Conservation (phyloP, 2,329 filamentous ascomycete species). For the Trichoderma koningii region DNA sequence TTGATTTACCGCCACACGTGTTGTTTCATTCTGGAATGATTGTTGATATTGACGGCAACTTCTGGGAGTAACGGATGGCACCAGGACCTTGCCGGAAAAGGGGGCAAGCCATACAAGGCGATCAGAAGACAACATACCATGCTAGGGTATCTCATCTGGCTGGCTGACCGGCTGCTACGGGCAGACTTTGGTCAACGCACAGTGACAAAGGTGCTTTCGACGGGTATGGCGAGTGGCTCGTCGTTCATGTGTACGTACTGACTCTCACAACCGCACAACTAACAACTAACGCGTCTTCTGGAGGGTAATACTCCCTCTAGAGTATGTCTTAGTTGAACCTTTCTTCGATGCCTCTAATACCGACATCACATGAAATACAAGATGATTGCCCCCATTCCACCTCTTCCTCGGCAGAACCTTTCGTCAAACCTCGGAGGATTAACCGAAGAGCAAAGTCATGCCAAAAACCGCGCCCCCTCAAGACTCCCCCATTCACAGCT, state of each 20-base stretch:
- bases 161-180: neutral
- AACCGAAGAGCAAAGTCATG: too few relatives aligned
- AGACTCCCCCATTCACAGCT: conserved; percentile 59
- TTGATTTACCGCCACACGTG: neutral
- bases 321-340: too few relatives aligned
- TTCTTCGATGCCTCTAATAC: too few relatives aligned
- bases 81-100: neutral
- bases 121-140: too few relatives aligned
- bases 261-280: too few relatives aligned
- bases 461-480: too few relatives aligned
- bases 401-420: too few relatives aligned
- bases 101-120: neutral
- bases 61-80: neutral
- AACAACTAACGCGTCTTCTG: too few relatives aligned
- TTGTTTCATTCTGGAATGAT: neutral
- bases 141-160: neutral
- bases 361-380: too few relatives aligned
- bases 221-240: neutral
- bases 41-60: neutral
- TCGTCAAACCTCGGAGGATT: too few relatives aligned
- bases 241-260: neutral
- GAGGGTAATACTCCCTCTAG: too few relatives aligned
- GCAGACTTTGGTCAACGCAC: neutral
- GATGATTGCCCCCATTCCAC: too few relatives aligned
- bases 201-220: neutral